phyloP scores from a whole-genome alignment of 164 flowering plant species.

The Vitis vinifera region ASM3070453v1 NC_081812.1:19655501-19656000 shows the following conservation, averaged over 20 bases:
- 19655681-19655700: too few relatives aligned
- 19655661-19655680: too few relatives aligned
- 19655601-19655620: background rate
- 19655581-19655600: background rate
- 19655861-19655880: slow-evolving; percentile 15
- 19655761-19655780: background rate
- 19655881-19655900: slow-evolving; percentile 31
- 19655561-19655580: background rate
- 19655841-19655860: background rate
- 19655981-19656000: too few relatives aligned
- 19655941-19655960: background rate
- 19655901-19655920: slow-evolving; percentile 16
- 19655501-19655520: background rate
- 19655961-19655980: background rate
- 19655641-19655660: background rate
- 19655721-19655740: background rate
- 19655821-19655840: slow-evolving; percentile 11
- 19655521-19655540: too few relatives aligned
- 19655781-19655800: background rate
- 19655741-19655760: background rate
- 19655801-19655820: slow-evolving; percentile 2
- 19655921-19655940: slow-evolving; percentile 10
- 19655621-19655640: background rate
- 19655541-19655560: too few relatives aligned
- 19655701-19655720: too few relatives aligned